Evolutionary conservation across 805 yeast species (phyloP), one percentile per base, ranked within the genome.

Genomic region (Saccharomycopsis schoenii): DNA sequence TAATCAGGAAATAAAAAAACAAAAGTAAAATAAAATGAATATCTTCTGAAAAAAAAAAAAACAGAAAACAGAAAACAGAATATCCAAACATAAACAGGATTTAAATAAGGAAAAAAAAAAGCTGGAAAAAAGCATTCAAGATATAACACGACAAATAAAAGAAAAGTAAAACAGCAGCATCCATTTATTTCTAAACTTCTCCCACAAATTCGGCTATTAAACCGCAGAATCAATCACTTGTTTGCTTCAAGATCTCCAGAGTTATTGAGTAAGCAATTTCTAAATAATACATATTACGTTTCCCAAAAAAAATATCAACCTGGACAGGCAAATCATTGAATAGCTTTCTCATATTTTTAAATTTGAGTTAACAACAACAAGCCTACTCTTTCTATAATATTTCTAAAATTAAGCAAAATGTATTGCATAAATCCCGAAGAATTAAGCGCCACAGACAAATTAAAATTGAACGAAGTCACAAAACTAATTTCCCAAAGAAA

Each of bases 401-500:
- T n/a, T n/a, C n/a, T 29, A 29, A 29, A 4, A 29, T 29, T 6
- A 6, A 17, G 11, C 34, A 47, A 47, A 8, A 47, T 47, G 52
- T 47, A 47, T 21, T 47, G 52, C 52, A 47, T 47, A 21, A 21
- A 47, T 47, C 52, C 52, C n/a, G 34, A 47, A 25, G 21, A 47
- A 11, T 47, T 47, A 24, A 24, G 34, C 55, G 51, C 43, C 29
- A 15, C 21, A 2, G 57, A 34, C 40, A 60, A 56, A 17, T n/a
- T 63, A 29, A 63, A 59, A 41, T 59, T 72, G 29, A 41, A 62
- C 1, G 68, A 66, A 57, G 71, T 76, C 10, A 68, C 67, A 58
- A 70, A 66, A 54, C 51, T 65, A 24, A 60, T 73, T 24, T 65
- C 64, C 40, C 66, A 69, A 55, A 69, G 76, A 4, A 68, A 79